These are phyloP conservation scores for Dioszegia crocea DNA, from an alignment of 768 basidiomycete species.

Conservation along the genomic window DNA sequence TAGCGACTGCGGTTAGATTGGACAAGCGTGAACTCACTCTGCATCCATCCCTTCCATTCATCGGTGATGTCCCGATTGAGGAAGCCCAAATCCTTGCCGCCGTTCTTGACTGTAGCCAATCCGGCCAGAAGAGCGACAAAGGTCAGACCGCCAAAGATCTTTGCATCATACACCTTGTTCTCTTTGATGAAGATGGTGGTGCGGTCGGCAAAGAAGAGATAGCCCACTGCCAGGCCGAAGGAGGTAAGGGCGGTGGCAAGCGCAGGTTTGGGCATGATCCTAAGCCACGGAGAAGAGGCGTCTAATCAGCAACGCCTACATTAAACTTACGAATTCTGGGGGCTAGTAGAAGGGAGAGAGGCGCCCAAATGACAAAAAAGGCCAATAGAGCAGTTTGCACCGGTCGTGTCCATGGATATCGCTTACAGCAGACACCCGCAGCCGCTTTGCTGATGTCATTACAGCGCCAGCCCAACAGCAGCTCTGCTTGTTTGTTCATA, in stretches of 20 bases:
- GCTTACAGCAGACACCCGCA: slow-evolving; percentile 71
- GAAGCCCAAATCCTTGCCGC: slow-evolving; percentile 80
- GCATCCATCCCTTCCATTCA: slow-evolving; percentile 99
- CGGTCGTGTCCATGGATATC: slow-evolving; percentile 64
- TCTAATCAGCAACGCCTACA: slow-evolving; percentile 15
- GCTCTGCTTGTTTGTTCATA: slow-evolving; percentile 65
- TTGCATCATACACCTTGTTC: slow-evolving; percentile 73
- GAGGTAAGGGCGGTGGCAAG: slow-evolving; percentile 56
- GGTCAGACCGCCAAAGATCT: slow-evolving; percentile 61
- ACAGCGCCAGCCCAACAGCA: slow-evolving; percentile 75
- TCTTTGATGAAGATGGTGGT: slow-evolving; percentile 83
- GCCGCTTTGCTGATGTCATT: slow-evolving; percentile 56
- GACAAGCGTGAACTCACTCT: slow-evolving; percentile 58
- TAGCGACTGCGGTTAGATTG: slow-evolving; percentile 59
- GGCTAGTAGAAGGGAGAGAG: slow-evolving; percentile 53
- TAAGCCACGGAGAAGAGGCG: slow-evolving; percentile 18
- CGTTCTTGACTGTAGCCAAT: slow-evolving; percentile 62
- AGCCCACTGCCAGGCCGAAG: slow-evolving; percentile 63
- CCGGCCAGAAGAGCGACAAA: slow-evolving; percentile 60
- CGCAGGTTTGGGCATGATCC: slow-evolving; percentile 30
- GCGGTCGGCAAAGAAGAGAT: slow-evolving; percentile 77
- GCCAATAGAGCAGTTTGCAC: slow-evolving; percentile 40
- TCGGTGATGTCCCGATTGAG: slow-evolving; percentile 89
- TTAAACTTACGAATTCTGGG: slow-evolving; percentile 36
- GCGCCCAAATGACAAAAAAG: slow-evolving; percentile 53